Evolutionary conservation across 2,329 filamentous ascomycete species (phyloP).

Genomic region (Fusarium vanettenii): DNA sequence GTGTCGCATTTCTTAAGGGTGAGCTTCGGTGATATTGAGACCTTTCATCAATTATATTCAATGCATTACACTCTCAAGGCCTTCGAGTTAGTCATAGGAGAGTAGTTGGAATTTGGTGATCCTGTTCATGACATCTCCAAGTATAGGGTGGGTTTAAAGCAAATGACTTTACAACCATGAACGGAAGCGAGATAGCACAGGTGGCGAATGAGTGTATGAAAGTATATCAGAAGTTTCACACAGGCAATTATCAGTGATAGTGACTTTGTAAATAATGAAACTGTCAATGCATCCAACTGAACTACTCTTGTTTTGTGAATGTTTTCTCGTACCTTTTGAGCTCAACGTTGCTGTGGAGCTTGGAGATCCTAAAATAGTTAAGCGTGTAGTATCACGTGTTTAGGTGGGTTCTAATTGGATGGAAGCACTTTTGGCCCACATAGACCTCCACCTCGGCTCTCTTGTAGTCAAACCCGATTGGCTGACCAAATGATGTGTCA

Average conservation of each 20-base stretch:
- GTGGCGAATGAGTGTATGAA: not conserved
- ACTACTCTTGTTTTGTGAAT: accelerated
- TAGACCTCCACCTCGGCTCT: too few species aligned
- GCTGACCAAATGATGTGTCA: too few species aligned
- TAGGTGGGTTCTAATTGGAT: too few species aligned
- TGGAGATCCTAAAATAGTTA: too few species aligned
- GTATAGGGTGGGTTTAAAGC: not conserved
- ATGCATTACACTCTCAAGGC: not conserved
- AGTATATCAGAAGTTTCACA: not conserved
- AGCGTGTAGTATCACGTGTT: too few species aligned
- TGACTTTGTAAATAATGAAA: too few species aligned
- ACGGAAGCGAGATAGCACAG: not conserved
- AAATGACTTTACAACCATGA: not conserved
- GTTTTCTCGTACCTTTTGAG: too few species aligned
- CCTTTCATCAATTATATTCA: not conserved
- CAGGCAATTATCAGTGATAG: not conserved
- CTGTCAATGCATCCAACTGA: too few species aligned
- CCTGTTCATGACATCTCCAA: not conserved
- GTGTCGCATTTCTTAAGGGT: not conserved
- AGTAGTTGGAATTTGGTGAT: not conserved
- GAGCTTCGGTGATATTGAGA: not conserved
- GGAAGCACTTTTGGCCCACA: too few species aligned
- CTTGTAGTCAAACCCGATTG: too few species aligned
- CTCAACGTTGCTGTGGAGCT: too few species aligned
- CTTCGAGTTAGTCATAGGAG: not conserved